A percentile compares a stretch with the other conserved stretches of the same genome.
These are phyloP conservation scores for Pleurotus platypus DNA, from an alignment of 768 basidiomycete genomes.

Conservation along the genomic window DNA sequence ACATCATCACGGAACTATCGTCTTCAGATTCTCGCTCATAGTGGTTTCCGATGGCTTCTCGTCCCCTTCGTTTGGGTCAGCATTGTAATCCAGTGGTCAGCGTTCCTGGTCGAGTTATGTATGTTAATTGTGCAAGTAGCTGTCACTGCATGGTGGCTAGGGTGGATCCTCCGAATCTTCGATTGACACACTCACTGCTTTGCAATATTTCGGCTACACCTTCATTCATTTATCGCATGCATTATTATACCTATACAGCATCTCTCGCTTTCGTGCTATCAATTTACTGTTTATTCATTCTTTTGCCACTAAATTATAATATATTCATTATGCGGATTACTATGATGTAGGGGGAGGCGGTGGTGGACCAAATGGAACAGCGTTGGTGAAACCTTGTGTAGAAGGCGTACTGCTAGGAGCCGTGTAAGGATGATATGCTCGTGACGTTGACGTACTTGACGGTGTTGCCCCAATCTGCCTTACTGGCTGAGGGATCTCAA, in stretches of 20 bases:
- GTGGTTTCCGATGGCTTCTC: slow-evolving; percentile 59
- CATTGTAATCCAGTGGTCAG: slow-evolving; percentile 65
- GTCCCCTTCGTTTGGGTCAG: slow-evolving; percentile 63
- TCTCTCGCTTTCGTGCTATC: slow-evolving; percentile 6
- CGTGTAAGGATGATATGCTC: neutral
- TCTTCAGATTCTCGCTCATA: slow-evolving; percentile 54
- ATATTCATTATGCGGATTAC: neutral
- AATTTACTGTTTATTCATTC: slow-evolving; percentile 6
- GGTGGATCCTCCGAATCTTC: slow-evolving; percentile 60
- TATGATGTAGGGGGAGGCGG: neutral
- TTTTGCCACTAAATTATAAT: slow-evolving; percentile 1
- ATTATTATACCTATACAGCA: slow-evolving; percentile 5
- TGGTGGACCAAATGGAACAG: neutral
- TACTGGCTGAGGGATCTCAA: slow-evolving; percentile 20
- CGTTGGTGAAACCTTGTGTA: neutral
- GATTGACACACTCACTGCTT: neutral
- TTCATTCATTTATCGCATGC: neutral
- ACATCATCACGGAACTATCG: slow-evolving; percentile 51
- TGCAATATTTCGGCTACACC: neutral
- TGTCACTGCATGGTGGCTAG: slow-evolving; percentile 70
- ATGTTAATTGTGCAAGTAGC: slow-evolving; percentile 57
- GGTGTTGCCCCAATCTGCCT: neutral
- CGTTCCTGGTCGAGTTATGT: slow-evolving; percentile 54
- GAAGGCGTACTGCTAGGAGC: neutral
- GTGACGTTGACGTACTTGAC: neutral